Percentiles rank a stretch among this genome's conserved stretches.
Evolutionary conservation across 1,139 yeast genomes (phyloP).

Genomic region (Lodderomyces orthopsilosis): DNA sequence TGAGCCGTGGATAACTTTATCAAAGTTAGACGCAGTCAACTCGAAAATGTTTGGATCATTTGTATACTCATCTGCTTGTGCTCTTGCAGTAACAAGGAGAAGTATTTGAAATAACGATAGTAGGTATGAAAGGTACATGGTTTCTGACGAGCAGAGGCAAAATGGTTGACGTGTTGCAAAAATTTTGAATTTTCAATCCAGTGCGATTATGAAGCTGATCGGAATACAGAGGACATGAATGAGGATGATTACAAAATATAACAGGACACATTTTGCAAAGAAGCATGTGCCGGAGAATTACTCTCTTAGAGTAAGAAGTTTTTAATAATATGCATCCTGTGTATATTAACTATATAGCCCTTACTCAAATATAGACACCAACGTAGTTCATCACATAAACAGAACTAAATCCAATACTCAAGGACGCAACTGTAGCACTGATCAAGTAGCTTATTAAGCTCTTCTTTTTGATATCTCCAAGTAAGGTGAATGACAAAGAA

Average conservation of each 20-base stretch:
- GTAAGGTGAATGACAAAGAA: conserved; percentile 35
- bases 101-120: conserved; percentile 5
- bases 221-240: neutral
- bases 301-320: neutral
- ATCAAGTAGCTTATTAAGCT: conserved; percentile 26
- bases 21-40: conserved; percentile 55
- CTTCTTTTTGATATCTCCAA: conserved; percentile 35
- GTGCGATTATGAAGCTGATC: neutral
- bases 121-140: neutral
- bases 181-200: neutral
- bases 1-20: conserved; percentile 59
- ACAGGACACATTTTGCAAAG: neutral
- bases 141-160: neutral
- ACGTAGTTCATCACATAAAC: conserved; percentile 41
- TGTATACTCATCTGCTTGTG: conserved; percentile 30
- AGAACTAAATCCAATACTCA: conserved; percentile 38
- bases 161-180: neutral
- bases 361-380: conserved; percentile 40
- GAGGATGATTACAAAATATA: neutral
- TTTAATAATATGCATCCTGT: neutral
- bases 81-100: conserved; percentile 11
- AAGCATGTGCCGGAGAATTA: neutral
- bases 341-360: neutral
- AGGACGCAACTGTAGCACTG: conserved; percentile 36
- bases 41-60: conserved; percentile 53